A percentile compares a stretch with the other conserved stretches of the same genome.
Evolutionary conservation across 2,329 filamentous ascomycete genomes (phyloP).

Genomic region (Diplodia scrobiculata): DNA sequence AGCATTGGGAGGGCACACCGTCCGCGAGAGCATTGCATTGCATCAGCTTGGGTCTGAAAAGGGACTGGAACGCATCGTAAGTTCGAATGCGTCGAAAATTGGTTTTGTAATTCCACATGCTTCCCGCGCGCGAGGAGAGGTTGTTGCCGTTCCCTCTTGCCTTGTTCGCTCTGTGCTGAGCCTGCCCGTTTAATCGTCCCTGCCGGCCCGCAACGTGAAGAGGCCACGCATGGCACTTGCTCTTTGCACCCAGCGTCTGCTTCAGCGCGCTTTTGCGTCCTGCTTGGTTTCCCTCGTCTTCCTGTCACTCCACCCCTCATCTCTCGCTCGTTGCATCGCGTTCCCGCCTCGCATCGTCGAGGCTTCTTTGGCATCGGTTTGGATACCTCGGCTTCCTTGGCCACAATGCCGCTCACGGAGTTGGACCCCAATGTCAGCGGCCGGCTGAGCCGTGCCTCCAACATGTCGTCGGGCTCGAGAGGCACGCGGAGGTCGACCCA

Average conservation of each 20-base stretch:
- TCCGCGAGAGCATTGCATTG: slow-evolving; percentile 19
- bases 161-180: too few relatives aligned
- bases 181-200: background rate
- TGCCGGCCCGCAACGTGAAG: background rate
- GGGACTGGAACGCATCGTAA: slow-evolving; percentile 2
- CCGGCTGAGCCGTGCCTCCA: slow-evolving; percentile 52
- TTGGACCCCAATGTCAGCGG: slow-evolving; percentile 51
- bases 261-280: background rate
- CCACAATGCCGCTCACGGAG: slow-evolving; percentile 50
- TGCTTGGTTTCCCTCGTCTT: background rate
- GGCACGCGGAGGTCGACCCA: slow-evolving; percentile 34
- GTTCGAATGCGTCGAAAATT: slow-evolving; percentile 2
- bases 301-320: slow-evolving; percentile 17
- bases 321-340: slow-evolving; percentile 27
- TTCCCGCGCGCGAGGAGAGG: background rate
- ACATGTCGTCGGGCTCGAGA: slow-evolving; percentile 46
- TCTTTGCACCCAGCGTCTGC: background rate
- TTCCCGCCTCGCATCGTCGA: background rate
- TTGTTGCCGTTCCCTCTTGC: background rate
- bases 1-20: background rate
- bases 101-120: background rate
- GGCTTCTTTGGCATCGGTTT: slow-evolving; percentile 24
- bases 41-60: slow-evolving; percentile 3
- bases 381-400: slow-evolving; percentile 23
- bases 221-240: slow-evolving; percentile 3